phyloP scores from a whole-genome alignment of 306 rosid genomes.

The Vigna radiata region DNA sequence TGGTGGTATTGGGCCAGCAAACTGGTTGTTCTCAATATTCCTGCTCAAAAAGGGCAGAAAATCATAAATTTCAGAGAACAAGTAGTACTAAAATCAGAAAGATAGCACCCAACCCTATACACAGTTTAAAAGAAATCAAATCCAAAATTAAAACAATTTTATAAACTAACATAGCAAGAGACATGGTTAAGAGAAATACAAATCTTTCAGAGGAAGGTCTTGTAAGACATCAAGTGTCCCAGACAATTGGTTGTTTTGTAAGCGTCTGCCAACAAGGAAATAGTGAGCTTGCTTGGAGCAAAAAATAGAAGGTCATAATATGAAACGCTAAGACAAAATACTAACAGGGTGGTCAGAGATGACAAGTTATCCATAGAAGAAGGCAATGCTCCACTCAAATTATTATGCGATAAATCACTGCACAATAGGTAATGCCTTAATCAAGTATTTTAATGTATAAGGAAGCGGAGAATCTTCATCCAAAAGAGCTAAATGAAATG shows the following conservation, averaged over 20 bases:
- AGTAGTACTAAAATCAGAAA: slow-evolving; percentile 12
- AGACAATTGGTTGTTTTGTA: slow-evolving; percentile 86
- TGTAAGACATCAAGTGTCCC: slow-evolving; percentile 85
- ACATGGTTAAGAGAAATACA: slow-evolving; percentile 67
- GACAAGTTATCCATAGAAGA: slow-evolving; percentile 68
- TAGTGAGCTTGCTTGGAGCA: slow-evolving; percentile 41
- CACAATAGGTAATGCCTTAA: slow-evolving; percentile 41
- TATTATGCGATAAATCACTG: slow-evolving; percentile 91
- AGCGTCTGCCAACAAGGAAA: slow-evolving; percentile 65
- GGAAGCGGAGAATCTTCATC: slow-evolving; percentile 35
- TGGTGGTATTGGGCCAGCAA: slow-evolving; percentile 85
- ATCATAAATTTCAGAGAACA: slow-evolving; percentile 36
- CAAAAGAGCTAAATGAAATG: slow-evolving; percentile 35
- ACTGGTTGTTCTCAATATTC: slow-evolving; percentile 86
- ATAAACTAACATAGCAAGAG: slow-evolving; percentile 34
- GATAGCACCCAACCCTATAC: slow-evolving; percentile 20
- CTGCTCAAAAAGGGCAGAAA: slow-evolving; percentile 60
- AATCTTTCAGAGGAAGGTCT: slow-evolving; percentile 80
- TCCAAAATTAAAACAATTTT: neutral
- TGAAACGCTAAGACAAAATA: slow-evolving; percentile 52
- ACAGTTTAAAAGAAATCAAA: slow-evolving; percentile 31
- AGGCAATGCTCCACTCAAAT: slow-evolving; percentile 87
- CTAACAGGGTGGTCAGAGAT: slow-evolving; percentile 85
- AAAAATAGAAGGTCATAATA: slow-evolving; percentile 31
- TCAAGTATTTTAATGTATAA: slow-evolving; percentile 41